These are phyloP conservation scores for Jamesozyma gamospora DNA, from an alignment of 805 yeast genomes.

Conservation along the genomic window DNA sequence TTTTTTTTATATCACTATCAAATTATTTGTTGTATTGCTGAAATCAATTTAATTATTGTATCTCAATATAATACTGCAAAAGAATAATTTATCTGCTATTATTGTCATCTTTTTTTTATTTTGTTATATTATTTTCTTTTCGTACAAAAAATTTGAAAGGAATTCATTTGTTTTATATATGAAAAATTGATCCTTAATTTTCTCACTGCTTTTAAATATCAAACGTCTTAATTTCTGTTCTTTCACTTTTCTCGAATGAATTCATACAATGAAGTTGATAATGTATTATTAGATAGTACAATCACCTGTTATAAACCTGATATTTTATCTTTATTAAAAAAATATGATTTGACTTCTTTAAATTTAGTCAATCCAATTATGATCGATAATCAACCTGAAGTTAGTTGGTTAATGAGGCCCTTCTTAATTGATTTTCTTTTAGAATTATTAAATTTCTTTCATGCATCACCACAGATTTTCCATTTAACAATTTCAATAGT, in stretches of 20 bases:
- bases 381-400: constrained; percentile 80
- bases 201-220: no score
- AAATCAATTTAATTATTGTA: no score
- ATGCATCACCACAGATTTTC: constrained; percentile 76
- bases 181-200: no score
- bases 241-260: not conserved
- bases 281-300: not conserved
- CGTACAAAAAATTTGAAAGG: no score
- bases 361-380: constrained; percentile 36
- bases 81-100: no score
- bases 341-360: not conserved
- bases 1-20: no score
- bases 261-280: not conserved
- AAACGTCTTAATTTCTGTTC: not conserved
- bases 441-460: constrained; percentile 74
- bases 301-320: not conserved
- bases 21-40: no score
- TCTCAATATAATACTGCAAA: no score
- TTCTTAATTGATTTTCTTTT: constrained; percentile 86
- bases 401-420: constrained; percentile 70
- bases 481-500: constrained; percentile 72
- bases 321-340: not conserved
- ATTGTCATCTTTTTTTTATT: no score
- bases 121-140: no score
- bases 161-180: no score